These are phyloP conservation scores for Blumeriella jaapii DNA, from an alignment of 2,329 filamentous ascomycete genomes.

Conservation along the genomic window DNA sequence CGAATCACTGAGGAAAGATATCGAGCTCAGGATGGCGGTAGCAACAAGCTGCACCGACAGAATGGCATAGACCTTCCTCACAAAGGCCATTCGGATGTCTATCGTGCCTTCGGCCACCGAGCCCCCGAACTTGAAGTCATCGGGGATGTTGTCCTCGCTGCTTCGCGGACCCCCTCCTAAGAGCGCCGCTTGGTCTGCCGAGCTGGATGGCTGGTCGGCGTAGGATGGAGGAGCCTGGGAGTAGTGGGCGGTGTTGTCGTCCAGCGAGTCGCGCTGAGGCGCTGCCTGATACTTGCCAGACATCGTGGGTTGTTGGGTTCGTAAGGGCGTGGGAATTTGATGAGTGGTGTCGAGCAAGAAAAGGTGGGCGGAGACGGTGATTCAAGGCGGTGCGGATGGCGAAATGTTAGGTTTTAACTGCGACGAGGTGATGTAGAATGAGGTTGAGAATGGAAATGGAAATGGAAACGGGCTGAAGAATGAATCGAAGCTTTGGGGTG, in stretches of 20 bases:
- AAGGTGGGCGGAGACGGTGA: too few species aligned
- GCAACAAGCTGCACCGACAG: conserved; percentile 86
- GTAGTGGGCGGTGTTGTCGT: conserved; percentile 51
- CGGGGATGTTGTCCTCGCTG: conserved; percentile 84
- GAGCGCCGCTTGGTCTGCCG: conserved; percentile 39
- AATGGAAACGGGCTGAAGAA: too few species aligned
- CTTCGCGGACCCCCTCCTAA: conserved; percentile 55
- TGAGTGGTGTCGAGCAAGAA: too few species aligned
- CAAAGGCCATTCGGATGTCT: conserved; percentile 92
- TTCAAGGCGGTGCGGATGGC: too few species aligned
- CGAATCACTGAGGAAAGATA: conserved; percentile 71
- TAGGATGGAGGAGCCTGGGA: conserved; percentile 78
- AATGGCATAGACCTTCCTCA: conserved; percentile 96
- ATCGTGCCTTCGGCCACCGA: conserved; percentile 87
- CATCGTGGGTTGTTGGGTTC: conserved; percentile 36
- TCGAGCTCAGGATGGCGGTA: conserved; percentile 66
- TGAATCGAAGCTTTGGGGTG: too few species aligned
- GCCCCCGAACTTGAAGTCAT: conserved; percentile 98
- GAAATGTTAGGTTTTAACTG: too few species aligned
- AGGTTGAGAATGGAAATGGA: too few species aligned
- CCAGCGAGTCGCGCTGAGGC: conserved; percentile 77
- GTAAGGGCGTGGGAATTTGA: conserved; percentile 2
- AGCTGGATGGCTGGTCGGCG: conserved; percentile 44
- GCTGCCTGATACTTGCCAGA: conserved; percentile 72
- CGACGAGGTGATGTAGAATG: too few species aligned